A percentile compares a stretch with the other conserved stretches of the same genome.
Evolutionary conservation across 2,329 filamentous ascomycete species (phyloP).

Genomic region (Diplodia sapinea): DNA sequence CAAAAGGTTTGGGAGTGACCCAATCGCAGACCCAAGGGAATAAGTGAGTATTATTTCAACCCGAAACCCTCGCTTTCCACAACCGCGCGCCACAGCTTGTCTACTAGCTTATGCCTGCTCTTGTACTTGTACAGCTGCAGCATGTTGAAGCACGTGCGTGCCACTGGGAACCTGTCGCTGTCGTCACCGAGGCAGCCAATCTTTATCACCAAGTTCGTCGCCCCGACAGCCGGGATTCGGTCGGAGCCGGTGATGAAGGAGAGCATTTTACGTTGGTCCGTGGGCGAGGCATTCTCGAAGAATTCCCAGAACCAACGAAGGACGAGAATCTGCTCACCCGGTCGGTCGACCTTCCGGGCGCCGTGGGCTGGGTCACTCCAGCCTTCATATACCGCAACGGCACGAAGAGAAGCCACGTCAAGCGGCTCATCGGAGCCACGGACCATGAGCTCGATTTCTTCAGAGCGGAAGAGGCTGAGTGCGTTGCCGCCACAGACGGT

Average conservation of each 20-base stretch:
- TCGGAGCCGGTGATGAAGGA: conserved; percentile 91
- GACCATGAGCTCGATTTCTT: conserved; percentile 89
- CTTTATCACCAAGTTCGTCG: conserved; percentile 77
- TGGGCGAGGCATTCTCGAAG: conserved; percentile 68
- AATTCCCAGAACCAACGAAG: conserved; percentile 89
- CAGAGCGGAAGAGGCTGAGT: conserved; percentile 82
- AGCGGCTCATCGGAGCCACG: conserved; percentile 83
- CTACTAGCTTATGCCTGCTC: conserved; percentile 69
- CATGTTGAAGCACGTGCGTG: conserved; percentile 90
- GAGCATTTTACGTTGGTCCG: conserved; percentile 77
- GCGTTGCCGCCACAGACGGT: conserved; percentile 90
- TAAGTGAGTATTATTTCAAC: conserved; percentile 64
- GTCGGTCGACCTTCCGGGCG: conserved; percentile 37
- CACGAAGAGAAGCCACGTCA: conserved; percentile 75
- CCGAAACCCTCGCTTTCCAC: conserved; percentile 91
- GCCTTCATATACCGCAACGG: conserved; percentile 81
- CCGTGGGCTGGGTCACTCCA: conserved; percentile 60
- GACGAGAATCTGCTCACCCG: conserved; percentile 54
- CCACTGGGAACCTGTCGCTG: conserved; percentile 76
- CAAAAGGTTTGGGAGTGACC: not conserved
- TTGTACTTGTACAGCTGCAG: conserved; percentile 76
- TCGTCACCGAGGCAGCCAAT: conserved; percentile 79
- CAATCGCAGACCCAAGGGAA: not conserved
- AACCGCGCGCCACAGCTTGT: conserved; percentile 83
- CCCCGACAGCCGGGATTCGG: conserved; percentile 85